These are phyloP conservation scores for Penicillium sp. DNA, from an alignment of 2,329 filamentous ascomycete species.

Conservation along the genomic window DNA sequence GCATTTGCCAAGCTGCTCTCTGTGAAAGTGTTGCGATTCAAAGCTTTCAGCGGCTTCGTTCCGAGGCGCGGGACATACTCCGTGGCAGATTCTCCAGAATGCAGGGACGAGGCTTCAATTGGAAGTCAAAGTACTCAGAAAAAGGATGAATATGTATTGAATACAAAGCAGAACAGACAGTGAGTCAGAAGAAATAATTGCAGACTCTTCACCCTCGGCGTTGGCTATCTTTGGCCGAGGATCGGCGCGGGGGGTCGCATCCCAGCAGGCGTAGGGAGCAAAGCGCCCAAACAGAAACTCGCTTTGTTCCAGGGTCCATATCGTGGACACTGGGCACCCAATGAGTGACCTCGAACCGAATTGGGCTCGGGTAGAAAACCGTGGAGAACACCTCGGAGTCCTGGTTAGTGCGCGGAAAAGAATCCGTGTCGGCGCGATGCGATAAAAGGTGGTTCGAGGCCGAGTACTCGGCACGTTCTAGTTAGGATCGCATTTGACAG, in stretches of 20 bases:
- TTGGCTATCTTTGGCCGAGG: conserved; percentile 16
- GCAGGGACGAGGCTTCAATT: conserved; percentile 3
- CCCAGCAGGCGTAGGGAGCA: neutral
- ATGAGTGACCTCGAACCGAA: neutral
- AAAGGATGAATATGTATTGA: neutral
- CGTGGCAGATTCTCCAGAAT: neutral
- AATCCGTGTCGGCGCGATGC: conserved; percentile 16
- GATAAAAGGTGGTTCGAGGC: neutral
- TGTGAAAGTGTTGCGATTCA: neutral
- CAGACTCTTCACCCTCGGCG: conserved; percentile 9
- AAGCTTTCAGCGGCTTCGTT: conserved; percentile 5
- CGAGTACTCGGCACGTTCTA: neutral
- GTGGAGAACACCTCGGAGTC: conserved; percentile 6
- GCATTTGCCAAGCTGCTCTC: neutral
- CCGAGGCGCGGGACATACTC: conserved; percentile 6
- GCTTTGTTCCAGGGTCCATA: conserved; percentile 4
- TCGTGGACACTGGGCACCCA: conserved; percentile 3
- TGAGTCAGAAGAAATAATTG: conserved; percentile 17
- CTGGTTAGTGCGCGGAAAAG: conserved; percentile 18
- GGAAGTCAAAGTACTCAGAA: neutral
- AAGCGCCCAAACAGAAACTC: conserved; percentile 4
- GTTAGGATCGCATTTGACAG: neutral
- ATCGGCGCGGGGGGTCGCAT: conserved; percentile 11
- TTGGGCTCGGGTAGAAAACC: conserved; percentile 13
- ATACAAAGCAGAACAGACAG: neutral